These are phyloP conservation scores for Beauveria asiatica DNA, from an alignment of 2,329 filamentous ascomycete genomes.

Conservation along the genomic window DNA sequence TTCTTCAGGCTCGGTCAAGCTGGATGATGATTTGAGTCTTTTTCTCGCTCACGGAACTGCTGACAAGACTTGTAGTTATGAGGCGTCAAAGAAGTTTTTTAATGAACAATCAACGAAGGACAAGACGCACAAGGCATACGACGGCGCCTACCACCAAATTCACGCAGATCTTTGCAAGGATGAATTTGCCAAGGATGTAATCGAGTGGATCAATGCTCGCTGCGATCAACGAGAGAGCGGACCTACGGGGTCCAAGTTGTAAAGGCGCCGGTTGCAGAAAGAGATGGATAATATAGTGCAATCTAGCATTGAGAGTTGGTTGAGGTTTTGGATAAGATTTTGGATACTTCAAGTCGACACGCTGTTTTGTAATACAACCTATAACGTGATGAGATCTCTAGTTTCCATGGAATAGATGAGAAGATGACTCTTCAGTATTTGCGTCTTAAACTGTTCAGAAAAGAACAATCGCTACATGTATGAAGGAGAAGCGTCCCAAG, in stretches of 20 bases:
- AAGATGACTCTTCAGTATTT: not conserved
- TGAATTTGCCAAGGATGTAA: constrained; percentile 50
- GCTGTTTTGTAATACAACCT: no score
- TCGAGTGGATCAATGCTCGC: constrained; percentile 54
- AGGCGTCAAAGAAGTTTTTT: constrained; percentile 56
- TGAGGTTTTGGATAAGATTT: not conserved
- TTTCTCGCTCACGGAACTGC: constrained; percentile 70
- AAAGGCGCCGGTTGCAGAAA: not conserved
- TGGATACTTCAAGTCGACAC: not conserved
- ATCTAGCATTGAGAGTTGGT: not conserved
- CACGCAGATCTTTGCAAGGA: constrained; percentile 51
- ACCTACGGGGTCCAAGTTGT: constrained; percentile 30
- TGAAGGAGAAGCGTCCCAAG: not conserved
- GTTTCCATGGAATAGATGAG: no score
- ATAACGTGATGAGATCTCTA: no score
- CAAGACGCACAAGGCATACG: constrained; percentile 63
- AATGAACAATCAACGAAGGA: constrained; percentile 53
- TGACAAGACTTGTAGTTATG: constrained; percentile 61
- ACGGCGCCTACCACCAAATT: constrained; percentile 70
- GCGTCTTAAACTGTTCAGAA: no score
- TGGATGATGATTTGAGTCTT: constrained; percentile 51
- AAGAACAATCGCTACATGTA: no score
- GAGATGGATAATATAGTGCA: not conserved
- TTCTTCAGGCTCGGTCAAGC: constrained; percentile 42
- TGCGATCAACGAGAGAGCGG: constrained; percentile 16